Base-by-base conservation (phyloP, 768 basidiomycete genomes). In the Sporobolomyces pararoseus region DNA sequence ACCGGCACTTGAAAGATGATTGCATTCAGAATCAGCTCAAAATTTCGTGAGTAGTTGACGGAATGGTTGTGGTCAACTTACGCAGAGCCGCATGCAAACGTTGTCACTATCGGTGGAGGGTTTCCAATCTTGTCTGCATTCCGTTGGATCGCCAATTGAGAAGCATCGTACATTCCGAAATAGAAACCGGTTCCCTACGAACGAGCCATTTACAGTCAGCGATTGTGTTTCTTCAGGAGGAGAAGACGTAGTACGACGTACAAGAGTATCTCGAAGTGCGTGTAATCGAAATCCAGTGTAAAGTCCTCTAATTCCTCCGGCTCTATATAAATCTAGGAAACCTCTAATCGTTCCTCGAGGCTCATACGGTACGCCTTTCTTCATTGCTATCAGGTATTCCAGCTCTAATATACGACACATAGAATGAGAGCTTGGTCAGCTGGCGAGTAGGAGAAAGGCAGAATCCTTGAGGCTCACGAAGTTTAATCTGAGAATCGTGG, bases 141-240 rank as follows among this genome's bases (percentile, higher is more conserved):
- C 19, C 32, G 27, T 35, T 58, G 32, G 35, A 77, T 62, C 25
- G 63, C 16, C 23, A 62, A 37, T 37, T 76, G 75, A 1, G 74
- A 60, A n/a, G 65, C 66, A 51, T 79, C 78, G 67, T 78, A 77
- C 51, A 70, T 62, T n/a, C 72, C 74, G 49, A 78, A 79, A 65
- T 78, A 78, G 31, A 75, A 57, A 4, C 76, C 77, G 0, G 77
- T 78, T 4, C 77, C 76, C 71, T 75, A 5, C 35, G n/a, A n/a
- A n/a, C n/a, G n/a, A n/a, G n/a, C n/a, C n/a, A n/a, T n/a, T n/a
- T n/a, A n/a, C n/a, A n/a, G n/a, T n/a, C n/a, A n/a, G n/a, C n/a
- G n/a, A n/a, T n/a, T n/a, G n/a, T n/a, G n/a, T n/a, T n/a, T n/a
- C n/a, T n/a, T n/a, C n/a, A n/a, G n/a, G 2, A 4, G 17, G 21